Evolutionary conservation across 2,329 filamentous ascomycete species (phyloP).

Genomic region (Xylariomycetidae sp.): DNA sequence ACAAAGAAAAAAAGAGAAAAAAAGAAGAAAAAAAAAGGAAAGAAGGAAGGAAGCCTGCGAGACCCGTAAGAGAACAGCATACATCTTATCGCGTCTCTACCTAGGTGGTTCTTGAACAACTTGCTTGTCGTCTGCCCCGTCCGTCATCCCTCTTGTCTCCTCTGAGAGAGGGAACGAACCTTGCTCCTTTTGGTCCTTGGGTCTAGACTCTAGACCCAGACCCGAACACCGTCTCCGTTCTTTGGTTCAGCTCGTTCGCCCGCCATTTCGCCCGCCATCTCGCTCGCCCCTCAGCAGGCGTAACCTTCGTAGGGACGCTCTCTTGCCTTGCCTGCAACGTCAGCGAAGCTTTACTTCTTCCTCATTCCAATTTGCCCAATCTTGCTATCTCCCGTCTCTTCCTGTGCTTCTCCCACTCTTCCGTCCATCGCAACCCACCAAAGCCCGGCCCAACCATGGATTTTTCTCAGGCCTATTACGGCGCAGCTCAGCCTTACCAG

Average conservation of each 20-base stretch:
- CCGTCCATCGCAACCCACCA: neutral
- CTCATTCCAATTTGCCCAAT: neutral
- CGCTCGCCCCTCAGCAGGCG: no score
- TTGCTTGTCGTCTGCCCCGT: no score
- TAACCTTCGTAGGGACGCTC: no score
- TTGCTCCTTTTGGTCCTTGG: no score
- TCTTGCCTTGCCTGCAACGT: no score
- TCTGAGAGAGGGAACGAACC: no score
- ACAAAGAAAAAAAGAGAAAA: neutral
- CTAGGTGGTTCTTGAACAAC: no score
- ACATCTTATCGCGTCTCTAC: no score
- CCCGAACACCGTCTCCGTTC: neutral
- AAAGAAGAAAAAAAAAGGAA: neutral
- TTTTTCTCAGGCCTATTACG: constrained; percentile 48
- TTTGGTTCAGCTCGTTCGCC: neutral
- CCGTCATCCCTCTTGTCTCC: no score
- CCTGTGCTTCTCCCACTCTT: neutral
- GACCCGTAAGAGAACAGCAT: no score
- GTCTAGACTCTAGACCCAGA: no score
- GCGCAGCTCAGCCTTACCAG: constrained; percentile 46
- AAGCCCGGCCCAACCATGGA: constrained; percentile 37
- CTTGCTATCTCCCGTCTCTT: neutral
- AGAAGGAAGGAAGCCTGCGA: neutral
- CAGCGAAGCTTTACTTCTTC: constrained; percentile 4
- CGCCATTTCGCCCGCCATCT: neutral